Conservation (phyloP, 1,284 basidiomycete genomes). For the Ustilago shanxiensis region DNA sequence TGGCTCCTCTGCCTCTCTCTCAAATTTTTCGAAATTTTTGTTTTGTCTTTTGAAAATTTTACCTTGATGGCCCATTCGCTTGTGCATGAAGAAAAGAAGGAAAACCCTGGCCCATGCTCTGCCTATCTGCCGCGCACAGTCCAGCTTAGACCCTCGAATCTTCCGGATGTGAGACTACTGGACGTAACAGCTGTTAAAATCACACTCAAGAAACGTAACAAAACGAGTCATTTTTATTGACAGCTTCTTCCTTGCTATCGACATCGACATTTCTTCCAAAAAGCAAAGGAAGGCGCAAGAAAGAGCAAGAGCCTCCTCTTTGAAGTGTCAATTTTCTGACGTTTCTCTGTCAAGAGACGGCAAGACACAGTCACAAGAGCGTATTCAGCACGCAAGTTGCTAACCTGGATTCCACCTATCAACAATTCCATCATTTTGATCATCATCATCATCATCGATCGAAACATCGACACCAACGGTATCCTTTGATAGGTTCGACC, state of each 20-base stretch:
- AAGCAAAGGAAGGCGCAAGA: constrained; percentile 3
- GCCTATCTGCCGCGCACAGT: constrained; percentile 20
- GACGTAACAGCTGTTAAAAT: neutral
- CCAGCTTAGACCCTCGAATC: constrained; percentile 18
- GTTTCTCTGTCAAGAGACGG: too few relatives aligned
- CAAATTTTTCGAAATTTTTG: neutral
- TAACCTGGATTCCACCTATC: neutral
- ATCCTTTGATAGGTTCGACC: constrained; percentile 5
- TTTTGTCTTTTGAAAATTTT: neutral
- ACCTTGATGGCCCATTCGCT: neutral
- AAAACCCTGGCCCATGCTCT: constrained; percentile 11
- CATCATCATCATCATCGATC: constrained; percentile 10
- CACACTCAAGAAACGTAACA: neutral
- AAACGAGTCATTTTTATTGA: constrained; percentile 4
- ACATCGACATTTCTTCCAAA: constrained; percentile 7
- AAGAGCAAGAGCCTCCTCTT: neutral
- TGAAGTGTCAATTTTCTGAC: neutral
- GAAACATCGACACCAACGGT: neutral
- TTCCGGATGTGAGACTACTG: neutral
- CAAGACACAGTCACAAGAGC: neutral
- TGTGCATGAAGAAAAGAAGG: neutral
- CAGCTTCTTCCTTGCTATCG: too few relatives aligned
- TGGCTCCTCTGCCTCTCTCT: neutral
- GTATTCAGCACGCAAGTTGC: neutral
- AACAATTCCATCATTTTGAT: neutral